Evolutionary conservation across 768 basidiomycete species (phyloP).

Genomic region (Pleurotus eryngii): DNA sequence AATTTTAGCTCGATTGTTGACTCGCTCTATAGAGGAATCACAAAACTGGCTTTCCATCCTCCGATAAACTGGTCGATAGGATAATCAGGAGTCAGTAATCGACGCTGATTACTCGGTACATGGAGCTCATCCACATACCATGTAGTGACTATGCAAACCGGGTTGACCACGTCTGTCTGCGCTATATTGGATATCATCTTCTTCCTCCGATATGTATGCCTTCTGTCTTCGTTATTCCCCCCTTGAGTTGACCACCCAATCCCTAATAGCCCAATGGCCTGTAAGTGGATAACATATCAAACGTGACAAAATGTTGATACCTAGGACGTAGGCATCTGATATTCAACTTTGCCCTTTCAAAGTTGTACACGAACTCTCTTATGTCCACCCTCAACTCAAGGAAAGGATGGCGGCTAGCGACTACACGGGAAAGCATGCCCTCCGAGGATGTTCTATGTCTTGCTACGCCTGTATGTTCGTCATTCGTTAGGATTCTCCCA

Average conservation of each 20-base stretch:
- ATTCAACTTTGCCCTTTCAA: conserved; percentile 36
- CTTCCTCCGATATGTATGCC: conserved; percentile 27
- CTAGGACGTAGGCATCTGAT: conserved; percentile 28
- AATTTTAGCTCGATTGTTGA: too few species aligned
- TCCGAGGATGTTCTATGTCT: neutral
- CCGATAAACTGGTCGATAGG: conserved; percentile 39
- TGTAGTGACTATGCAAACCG: conserved; percentile 35
- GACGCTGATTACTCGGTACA: too few species aligned
- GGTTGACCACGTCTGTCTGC: conserved; percentile 29
- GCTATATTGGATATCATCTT: conserved; percentile 30
- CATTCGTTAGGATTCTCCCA: neutral
- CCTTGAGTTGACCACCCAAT: too few species aligned
- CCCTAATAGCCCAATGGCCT: conserved; percentile 18
- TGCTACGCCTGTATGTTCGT: neutral
- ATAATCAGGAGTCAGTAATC: conserved; percentile 34
- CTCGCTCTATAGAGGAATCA: conserved; percentile 26
- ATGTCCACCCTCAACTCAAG: conserved; percentile 36
- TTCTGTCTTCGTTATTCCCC: neutral
- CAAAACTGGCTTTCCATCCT: conserved; percentile 38
- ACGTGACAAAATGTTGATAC: neutral
- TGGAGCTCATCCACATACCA: neutral
- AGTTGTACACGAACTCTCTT: conserved; percentile 36
- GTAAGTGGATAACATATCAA: conserved; percentile 11
- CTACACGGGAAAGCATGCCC: conserved; percentile 1
- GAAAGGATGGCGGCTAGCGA: conserved; percentile 24